Conservation (phyloP, 371 early-diverging fungal species). For the Phascolomyces articulosus region DNA sequence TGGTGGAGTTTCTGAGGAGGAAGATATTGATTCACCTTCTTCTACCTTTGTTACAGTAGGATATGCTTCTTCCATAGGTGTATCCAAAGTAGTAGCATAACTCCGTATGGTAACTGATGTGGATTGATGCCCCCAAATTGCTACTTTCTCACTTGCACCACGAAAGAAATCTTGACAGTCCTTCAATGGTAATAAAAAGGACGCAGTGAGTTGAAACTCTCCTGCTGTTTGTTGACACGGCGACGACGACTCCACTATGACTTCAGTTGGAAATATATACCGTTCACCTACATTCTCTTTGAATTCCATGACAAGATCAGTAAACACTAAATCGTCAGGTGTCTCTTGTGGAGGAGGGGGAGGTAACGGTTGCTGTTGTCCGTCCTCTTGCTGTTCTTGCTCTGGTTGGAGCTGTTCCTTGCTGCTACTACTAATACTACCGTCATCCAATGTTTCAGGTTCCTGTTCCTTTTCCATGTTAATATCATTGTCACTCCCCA, state of each 20-base stretch:
- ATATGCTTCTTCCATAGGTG: neutral
- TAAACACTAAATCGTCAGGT: constrained; percentile 16
- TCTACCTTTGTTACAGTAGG: neutral
- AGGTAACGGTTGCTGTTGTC: constrained; percentile 9
- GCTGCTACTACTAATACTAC: neutral
- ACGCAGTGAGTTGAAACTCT: neutral
- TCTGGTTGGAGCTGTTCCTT: neutral
- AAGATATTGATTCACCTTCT: neutral
- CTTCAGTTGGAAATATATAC: constrained; percentile 43
- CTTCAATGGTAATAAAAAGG: constrained; percentile 15
- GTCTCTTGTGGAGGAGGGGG: neutral
- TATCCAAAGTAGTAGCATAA: neutral
- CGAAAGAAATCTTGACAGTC: constrained; percentile 20
- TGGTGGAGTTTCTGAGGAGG: neutral
- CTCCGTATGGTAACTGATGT: constrained; percentile 1
- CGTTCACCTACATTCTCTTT: constrained; percentile 46
- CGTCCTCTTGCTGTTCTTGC: neutral
- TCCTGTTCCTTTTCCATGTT: neutral
- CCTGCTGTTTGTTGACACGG: neutral
- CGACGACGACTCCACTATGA: constrained; percentile 26
- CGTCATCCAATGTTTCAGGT: neutral
- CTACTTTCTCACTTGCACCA: constrained; percentile 31
- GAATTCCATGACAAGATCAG: constrained; percentile 49
- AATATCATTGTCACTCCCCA: neutral
- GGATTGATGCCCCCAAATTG: constrained; percentile 22